Evolutionary conservation across 2,329 filamentous ascomycete genomes (phyloP).

Genomic region (Xylariales sp.): DNA sequence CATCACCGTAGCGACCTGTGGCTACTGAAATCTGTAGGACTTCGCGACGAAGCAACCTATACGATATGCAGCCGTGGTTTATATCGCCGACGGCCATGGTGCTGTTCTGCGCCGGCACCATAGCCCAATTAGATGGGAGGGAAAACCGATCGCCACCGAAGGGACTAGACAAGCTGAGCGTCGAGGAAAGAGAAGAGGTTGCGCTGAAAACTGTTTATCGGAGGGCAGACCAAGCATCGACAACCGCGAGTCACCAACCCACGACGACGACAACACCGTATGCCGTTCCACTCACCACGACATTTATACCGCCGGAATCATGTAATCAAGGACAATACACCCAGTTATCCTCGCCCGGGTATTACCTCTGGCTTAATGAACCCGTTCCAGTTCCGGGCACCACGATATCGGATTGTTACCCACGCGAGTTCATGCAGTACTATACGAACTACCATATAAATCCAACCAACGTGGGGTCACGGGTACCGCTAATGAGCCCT

Average conservation of each 20-base stretch:
- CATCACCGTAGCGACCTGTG: neutral
- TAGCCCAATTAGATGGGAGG: slow-evolving; percentile 12
- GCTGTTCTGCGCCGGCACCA: slow-evolving; percentile 13
- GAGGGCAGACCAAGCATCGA: slow-evolving; percentile 7
- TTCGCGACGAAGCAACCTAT: neutral
- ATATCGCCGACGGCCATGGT: slow-evolving; percentile 2
- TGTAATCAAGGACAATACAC: slow-evolving; percentile 39
- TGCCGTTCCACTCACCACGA: slow-evolving; percentile 41
- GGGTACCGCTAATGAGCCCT: slow-evolving; percentile 43
- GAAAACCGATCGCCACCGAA: slow-evolving; percentile 2
- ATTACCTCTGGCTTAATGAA: slow-evolving; percentile 44
- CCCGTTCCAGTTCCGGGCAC: slow-evolving; percentile 39
- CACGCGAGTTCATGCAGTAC: slow-evolving; percentile 40
- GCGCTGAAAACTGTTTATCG: slow-evolving; percentile 16
- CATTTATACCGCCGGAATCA: slow-evolving; percentile 40
- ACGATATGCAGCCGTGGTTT: slow-evolving; percentile 17
- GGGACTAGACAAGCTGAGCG: neutral
- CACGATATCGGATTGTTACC: slow-evolving; percentile 39
- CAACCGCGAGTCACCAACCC: slow-evolving; percentile 16
- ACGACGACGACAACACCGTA: slow-evolving; percentile 33
- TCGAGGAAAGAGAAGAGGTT: neutral
- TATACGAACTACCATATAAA: slow-evolving; percentile 37
- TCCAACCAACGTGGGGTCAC: slow-evolving; percentile 34
- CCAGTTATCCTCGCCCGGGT: slow-evolving; percentile 37
- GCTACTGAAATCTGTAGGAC: neutral